These are phyloP conservation scores for Persicaria tinctoria DNA, from an alignment of 148 eudicot genomes.

Conservation along the genomic window DNA sequence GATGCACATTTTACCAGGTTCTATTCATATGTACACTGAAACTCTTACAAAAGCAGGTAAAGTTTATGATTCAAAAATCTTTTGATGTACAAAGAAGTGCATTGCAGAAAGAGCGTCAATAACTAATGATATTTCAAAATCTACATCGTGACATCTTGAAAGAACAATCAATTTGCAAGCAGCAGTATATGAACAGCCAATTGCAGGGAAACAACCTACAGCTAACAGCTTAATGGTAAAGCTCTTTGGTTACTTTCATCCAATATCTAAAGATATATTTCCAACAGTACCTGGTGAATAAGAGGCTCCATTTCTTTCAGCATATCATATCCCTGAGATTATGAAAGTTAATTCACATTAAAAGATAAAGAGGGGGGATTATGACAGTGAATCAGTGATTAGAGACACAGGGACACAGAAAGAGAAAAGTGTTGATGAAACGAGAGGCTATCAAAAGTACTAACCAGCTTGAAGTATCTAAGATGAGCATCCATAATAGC, in stretches of 20 bases:
- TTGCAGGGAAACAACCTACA: neutral
- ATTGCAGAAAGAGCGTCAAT: neutral
- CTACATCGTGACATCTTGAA: neutral
- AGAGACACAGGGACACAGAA: neutral
- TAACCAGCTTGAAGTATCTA: slow-evolving; percentile 85
- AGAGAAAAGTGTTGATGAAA: slow-evolving; percentile 7
- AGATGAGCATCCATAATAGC: slow-evolving; percentile 98
- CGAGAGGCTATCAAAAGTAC: slow-evolving; percentile 5
- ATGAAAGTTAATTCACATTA: slow-evolving; percentile 10
- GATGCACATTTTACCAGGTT: neutral
- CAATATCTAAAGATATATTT: neutral
- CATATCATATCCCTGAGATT: slow-evolving; percentile 75
- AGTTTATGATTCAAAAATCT: neutral
- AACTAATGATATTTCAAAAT: neutral
- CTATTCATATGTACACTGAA: neutral
- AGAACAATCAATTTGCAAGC: neutral
- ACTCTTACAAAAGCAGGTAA: neutral
- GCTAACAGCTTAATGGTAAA: slow-evolving; percentile 1
- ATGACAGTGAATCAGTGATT: neutral
- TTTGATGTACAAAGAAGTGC: neutral
- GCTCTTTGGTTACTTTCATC: neutral
- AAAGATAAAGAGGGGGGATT: neutral
- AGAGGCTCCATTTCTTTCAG: slow-evolving; percentile 88
- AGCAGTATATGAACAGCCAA: neutral
- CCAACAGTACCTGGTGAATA: slow-evolving; percentile 65